Percentiles rank a stretch among this genome's conserved stretches.
These are phyloP conservation scores for Syncephalastrum contaminatum DNA, from an alignment of 371 early-diverging fungal genomes.

Conservation along the genomic window DNA sequence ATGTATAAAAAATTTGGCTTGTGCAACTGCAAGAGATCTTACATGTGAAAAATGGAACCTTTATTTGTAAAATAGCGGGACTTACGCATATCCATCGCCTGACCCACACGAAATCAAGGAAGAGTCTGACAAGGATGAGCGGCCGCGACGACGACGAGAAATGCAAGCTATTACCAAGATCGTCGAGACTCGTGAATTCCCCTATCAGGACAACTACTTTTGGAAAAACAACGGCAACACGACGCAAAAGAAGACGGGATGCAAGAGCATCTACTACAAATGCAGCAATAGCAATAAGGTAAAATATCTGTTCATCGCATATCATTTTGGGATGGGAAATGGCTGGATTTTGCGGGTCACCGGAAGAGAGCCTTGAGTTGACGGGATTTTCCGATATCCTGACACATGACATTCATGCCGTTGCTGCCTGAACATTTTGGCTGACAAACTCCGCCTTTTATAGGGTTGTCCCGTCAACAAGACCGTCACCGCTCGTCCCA, in stretches of 20 bases:
- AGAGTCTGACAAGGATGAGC: conserved; percentile 19
- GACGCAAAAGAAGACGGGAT: conserved; percentile 53
- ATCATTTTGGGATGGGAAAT: conserved; percentile 5
- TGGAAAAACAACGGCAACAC: conserved; percentile 63
- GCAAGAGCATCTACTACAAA: conserved; percentile 56
- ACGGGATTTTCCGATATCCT: conserved; percentile 5
- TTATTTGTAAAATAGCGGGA: no score
- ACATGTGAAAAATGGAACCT: background rate
- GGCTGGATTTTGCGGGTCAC: conserved; percentile 13
- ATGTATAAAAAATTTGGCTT: no score
- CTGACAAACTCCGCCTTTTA: background rate
- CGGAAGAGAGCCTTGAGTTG: conserved; percentile 1
- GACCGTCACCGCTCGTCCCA: conserved; percentile 59
- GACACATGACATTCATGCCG: conserved; percentile 6
- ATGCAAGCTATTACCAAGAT: conserved; percentile 58
- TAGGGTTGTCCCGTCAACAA: conserved; percentile 62
- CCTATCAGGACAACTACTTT: conserved; percentile 42
- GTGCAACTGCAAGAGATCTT: background rate
- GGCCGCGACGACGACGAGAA: conserved; percentile 46
- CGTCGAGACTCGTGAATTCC: conserved; percentile 50
- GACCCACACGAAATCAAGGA: conserved; percentile 17
- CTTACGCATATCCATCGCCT: conserved; percentile 28
- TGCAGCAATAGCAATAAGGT: conserved; percentile 43
- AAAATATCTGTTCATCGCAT: background rate
- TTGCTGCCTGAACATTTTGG: conserved; percentile 38